Base-by-base conservation (phyloP, 345 rosid species). In the Dipteronia dyeriana region DNA sequence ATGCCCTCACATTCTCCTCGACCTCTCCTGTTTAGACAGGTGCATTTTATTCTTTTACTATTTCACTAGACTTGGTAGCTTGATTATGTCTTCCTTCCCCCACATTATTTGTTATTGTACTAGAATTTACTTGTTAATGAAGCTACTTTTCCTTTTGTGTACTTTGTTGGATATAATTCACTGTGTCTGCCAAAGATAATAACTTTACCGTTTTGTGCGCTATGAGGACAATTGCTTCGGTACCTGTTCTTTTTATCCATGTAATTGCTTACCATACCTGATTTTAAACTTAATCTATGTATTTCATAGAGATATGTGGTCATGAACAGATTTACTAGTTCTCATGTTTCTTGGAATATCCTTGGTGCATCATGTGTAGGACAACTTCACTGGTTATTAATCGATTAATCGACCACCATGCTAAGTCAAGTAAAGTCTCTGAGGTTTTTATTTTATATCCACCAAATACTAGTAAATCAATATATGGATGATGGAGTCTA, bases 1-100 rank as follows among this genome's bases (percentile, higher is more conserved):
- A 74, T 68, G 79, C 53, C 76, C 71, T 38, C 73, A 62, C 56
- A 71, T 84, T 65, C 56, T 67, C 39, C 54, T 79, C 62, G 23
- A 74, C 77, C 54, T 74, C 72, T 75, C 68, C 63, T 14, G 9
- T 70, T 39, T 26, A 56, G 78, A 67, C 74, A 74, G 74, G 79
- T 79, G 77, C 73, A 54, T 25, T 67, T 60, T 75, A 49, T 79
- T 72, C 75, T 68, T 71, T 34, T 68, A 8, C 43, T 68, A 65
- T 57, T 70, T 70, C 53, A 41, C 17, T 68, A 22, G 51, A 78
- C 71, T 59, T 72, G 73, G 49, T 56, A 43, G 39, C n/a, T 31
- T 81, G 56, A 47, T 39, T 26, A 0, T 54, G 62, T 22, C 57
- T 49, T 64, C 34, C 68, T 70, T 34, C 51, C n/a, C 26, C 7